A percentile compares a stretch with the other conserved stretches of the same genome.
These are phyloP conservation scores for Podospora fimiseda DNA, from an alignment of 495 filamentous ascomycete species.

Conservation along the genomic window DNA sequence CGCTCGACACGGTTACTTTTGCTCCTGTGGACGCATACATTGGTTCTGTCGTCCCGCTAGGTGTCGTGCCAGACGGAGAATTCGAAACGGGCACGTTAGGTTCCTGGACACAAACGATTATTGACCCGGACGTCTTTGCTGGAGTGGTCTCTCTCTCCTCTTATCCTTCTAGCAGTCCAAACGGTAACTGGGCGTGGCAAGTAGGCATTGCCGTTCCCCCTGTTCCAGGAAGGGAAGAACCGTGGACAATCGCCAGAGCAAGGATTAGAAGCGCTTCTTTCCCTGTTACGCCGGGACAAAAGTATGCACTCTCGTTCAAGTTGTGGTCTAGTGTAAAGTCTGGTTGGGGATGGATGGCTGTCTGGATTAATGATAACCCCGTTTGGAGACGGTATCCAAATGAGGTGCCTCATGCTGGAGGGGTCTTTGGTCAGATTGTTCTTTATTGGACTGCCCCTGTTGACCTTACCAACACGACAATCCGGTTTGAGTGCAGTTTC, in stretches of 20 bases:
- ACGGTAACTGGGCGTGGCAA: background rate
- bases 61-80: slow-evolving; percentile 4
- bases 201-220: background rate
- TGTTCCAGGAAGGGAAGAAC: background rate
- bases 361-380: slow-evolving; percentile 7
- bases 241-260: slow-evolving; percentile 7
- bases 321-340: background rate
- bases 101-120: background rate
- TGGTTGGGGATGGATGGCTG: slow-evolving; percentile 4
- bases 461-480: background rate
- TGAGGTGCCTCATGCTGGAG: background rate
- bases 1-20: slow-evolving; percentile 8
- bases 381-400: slow-evolving; percentile 3
- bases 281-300: background rate
- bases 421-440: background rate
- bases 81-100: slow-evolving; percentile 6
- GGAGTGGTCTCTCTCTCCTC: background rate
- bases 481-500: background rate
- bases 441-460: background rate
- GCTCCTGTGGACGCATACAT: slow-evolving; percentile 3
- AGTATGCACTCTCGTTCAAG: slow-evolving; percentile 6
- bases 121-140: background rate
- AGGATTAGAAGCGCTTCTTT: background rate
- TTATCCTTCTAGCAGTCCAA: background rate
- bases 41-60: background rate